Evolutionary conservation across 805 yeast genomes (phyloP), one percentile per base, ranked within the genome.

Genomic region (Torulaspora microellipsoides): DNA sequence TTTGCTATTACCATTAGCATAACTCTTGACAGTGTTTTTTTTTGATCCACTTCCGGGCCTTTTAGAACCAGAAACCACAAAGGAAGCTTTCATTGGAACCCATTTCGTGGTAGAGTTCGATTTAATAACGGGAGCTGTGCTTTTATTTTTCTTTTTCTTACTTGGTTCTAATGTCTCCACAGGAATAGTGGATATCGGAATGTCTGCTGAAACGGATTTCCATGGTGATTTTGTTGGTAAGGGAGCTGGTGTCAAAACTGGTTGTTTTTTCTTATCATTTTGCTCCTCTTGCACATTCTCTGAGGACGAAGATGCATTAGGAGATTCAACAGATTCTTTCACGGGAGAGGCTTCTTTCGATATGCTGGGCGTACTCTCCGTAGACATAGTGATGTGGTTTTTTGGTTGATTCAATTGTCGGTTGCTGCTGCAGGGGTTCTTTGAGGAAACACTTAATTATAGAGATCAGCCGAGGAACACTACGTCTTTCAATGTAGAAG

Each of bases 51-150:
- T 38, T 8, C 47, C 52, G 4, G 47, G 31, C 30, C 40, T 50
- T 44, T 51, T 52, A 34, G 54, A 45, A 15, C 53, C 53, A 14
- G 64, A 68, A 32, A 75, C 67, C 23, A 73, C 73, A 37, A 76
- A 76, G 33, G 77, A 65, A 23, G 79, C 85, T 53, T 78, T 73
- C 60, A 76, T 78, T n/a, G 87, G 87, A 31, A 81, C 75, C 86
- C 87, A 81, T 60, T 83, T 84, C 8, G 62, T 55, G n/a, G 52
- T 42, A n/a, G 53, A 25, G 29, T 51, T 38, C 25, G 25, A 20
- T 20, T 20, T 20, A 3, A 56, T 45, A 15, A 50, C 54, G 8
- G 55, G 49, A 8, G 55, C 31, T 5, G 51, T 53, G 8, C 47
- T 45, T 27, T 41, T 53, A 27, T 42, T 49, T 37, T 51, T 56